A percentile compares a stretch with the other conserved stretches of the same genome.
Conservation (phyloP, 2,329 filamentous ascomycete genomes). For the Colletotrichum magnum region DNA sequence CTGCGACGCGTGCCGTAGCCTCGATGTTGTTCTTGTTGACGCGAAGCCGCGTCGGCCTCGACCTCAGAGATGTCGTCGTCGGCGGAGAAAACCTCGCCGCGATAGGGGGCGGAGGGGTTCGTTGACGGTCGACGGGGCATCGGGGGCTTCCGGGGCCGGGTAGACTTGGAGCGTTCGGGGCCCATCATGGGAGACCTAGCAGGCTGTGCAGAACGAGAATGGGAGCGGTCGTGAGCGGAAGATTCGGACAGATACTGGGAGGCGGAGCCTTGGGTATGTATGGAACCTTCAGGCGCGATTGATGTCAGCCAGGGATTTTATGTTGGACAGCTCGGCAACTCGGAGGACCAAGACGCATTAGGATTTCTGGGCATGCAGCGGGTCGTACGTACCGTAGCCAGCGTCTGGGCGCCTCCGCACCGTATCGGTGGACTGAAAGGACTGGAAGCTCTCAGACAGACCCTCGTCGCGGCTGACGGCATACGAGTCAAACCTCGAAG, state of each 20-base stretch:
- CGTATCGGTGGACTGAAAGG: conserved; percentile 72
- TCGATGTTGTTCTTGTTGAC: conserved; percentile 55
- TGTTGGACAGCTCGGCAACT: conserved; percentile 34
- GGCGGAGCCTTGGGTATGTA: conserved; percentile 36
- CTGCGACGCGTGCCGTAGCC: conserved; percentile 52
- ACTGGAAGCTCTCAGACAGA: conserved; percentile 69
- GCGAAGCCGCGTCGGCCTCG: conserved; percentile 71
- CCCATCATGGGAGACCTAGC: conserved; percentile 62
- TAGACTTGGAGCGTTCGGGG: conserved; percentile 64
- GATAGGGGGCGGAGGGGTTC: conserved; percentile 78
- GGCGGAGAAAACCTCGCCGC: conserved; percentile 89
- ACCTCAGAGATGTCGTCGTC: conserved; percentile 90
- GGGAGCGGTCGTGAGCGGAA: conserved; percentile 55
- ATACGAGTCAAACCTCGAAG: conserved; percentile 52
- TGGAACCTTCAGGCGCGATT: conserved; percentile 34
- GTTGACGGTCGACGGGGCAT: conserved; percentile 83
- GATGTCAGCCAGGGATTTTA: conserved; percentile 36
- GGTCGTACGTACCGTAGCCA: conserved; percentile 66
- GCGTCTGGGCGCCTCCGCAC: conserved; percentile 70
- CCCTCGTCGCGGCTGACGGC: conserved; percentile 58
- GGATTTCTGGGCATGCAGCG: conserved; percentile 38
- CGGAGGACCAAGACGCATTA: conserved; percentile 33
- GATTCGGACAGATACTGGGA: conserved; percentile 52
- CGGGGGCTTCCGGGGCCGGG: conserved; percentile 77
- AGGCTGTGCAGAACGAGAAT: conserved; percentile 51